Percentiles rank a stretch among this genome's conserved stretches.
phyloP scores from a whole-genome alignment of 257 asterid genomes.

The Solanum arcanum region DNA sequence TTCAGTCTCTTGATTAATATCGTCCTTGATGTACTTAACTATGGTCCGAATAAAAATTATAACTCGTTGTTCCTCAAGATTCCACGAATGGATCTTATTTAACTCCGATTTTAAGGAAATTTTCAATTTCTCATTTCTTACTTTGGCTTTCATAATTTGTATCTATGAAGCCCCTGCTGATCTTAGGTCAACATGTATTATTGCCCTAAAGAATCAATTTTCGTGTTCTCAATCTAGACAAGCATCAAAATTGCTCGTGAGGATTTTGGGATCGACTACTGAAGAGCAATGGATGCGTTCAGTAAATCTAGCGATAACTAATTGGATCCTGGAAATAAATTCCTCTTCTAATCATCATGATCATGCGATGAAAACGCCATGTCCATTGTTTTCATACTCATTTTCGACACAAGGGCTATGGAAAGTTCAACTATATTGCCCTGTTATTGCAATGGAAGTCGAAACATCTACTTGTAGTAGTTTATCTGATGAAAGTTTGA shows the following conservation, averaged over 20 bases:
- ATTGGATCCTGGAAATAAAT: conserved; percentile 46
- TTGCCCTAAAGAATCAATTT: conserved; percentile 33
- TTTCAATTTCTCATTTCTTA: conserved; percentile 55
- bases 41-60: conserved; percentile 22
- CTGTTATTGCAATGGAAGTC: conserved; percentile 59
- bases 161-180: conserved; percentile 71
- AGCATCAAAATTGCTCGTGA: conserved; percentile 36
- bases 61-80: conserved; percentile 10
- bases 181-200: conserved; percentile 34
- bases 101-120: conserved; percentile 16
- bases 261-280: conserved; percentile 47
- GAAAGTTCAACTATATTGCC: conserved; percentile 81
- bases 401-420: conserved; percentile 44
- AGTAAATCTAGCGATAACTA: conserved; percentile 65
- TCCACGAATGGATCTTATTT: conserved; percentile 6
- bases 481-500: conserved; percentile 35
- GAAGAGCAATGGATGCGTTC: conserved; percentile 79
- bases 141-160: conserved; percentile 52
- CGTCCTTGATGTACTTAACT: conserved; percentile 34
- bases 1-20: conserved; percentile 23
- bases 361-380: conserved; percentile 21
- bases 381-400: conserved; percentile 53
- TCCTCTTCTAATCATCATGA: background rate
- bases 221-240: conserved; percentile 34
- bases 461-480: conserved; percentile 13